A percentile compares a stretch with the other conserved stretches of the same genome.
Conservation (phyloP, 2,329 filamentous ascomycete genomes). For the Beauveria sp. region DNA sequence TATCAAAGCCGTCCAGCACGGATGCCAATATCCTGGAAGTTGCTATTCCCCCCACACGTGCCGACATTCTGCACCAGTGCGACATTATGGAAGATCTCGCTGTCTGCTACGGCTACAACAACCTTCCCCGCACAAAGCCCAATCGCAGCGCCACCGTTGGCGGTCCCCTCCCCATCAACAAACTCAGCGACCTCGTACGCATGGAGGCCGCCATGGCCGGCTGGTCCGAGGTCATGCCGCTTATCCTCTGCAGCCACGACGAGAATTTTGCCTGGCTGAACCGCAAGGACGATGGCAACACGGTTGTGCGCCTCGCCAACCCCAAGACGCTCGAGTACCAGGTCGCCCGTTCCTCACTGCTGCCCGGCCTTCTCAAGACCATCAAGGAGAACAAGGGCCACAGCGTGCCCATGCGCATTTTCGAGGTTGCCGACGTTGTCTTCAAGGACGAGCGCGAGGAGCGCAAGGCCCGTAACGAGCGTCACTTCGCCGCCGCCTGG, state of each 20-base stretch:
- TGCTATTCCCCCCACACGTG: constrained; percentile 77
- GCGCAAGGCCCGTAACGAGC: constrained; percentile 83
- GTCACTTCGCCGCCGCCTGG: constrained; percentile 92
- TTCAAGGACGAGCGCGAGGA: constrained; percentile 80
- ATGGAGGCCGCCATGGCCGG: constrained; percentile 86
- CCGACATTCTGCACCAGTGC: constrained; percentile 91
- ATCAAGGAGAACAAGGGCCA: constrained; percentile 90
- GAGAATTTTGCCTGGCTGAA: constrained; percentile 97
- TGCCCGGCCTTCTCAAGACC: constrained; percentile 87
- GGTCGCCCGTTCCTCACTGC: constrained; percentile 76
- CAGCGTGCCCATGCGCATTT: constrained; percentile 81
- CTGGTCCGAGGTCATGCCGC: constrained; percentile 91
- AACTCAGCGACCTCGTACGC: constrained; percentile 85
- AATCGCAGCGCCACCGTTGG: constrained; percentile 81
- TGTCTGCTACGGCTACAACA: constrained; percentile 97
- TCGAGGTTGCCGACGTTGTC: constrained; percentile 83
- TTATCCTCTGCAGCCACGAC: constrained; percentile 94
- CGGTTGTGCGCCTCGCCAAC: constrained; percentile 78
- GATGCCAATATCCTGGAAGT: constrained; percentile 70
- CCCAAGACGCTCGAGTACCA: constrained; percentile 93
- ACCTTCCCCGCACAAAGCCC: constrained; percentile 77
- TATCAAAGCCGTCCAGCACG: constrained; percentile 65
- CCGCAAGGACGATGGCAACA: constrained; percentile 76
- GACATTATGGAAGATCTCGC: constrained; percentile 99
- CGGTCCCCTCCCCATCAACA: constrained; percentile 84